Evolutionary conservation across 1,139 yeast species (phyloP).

Genomic region (Blastobotrys arbuscula): DNA sequence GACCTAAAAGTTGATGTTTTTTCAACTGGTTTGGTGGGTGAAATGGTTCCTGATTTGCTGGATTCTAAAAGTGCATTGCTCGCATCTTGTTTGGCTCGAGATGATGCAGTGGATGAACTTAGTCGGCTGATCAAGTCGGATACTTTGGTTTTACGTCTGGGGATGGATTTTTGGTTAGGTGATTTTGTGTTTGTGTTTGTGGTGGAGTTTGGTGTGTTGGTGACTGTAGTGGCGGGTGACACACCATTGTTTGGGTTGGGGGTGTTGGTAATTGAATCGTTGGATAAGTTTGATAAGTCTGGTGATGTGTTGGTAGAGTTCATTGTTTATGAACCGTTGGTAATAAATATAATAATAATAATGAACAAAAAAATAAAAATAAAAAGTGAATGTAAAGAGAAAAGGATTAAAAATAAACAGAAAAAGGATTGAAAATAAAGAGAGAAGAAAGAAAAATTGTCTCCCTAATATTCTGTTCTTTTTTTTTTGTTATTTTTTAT

Average conservation of each 20-base stretch:
- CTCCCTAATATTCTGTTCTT: not conserved
- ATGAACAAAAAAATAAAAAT: not conserved
- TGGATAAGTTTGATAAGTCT: not conserved
- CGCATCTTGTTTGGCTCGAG: slow-evolving; percentile 26
- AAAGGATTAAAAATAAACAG: not conserved
- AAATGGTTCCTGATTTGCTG: not conserved
- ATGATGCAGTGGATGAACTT: slow-evolving; percentile 28
- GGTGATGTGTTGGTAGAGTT: not conserved
- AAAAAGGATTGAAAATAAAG: not conserved
- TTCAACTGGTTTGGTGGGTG: not conserved
- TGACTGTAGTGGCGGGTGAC: not conserved
- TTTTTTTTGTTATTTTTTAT: not conserved
- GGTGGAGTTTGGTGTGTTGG: not conserved
- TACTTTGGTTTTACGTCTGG: slow-evolving; percentile 23
- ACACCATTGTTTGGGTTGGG: not conserved
- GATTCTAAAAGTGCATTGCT: not conserved
- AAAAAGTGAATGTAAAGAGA: not conserved
- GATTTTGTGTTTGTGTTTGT: not conserved
- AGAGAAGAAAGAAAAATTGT: not conserved
- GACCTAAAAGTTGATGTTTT: slow-evolving; percentile 13
- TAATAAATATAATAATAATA: not conserved
- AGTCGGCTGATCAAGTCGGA: slow-evolving; percentile 28
- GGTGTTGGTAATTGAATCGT: not conserved
- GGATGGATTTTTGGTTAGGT: not conserved
- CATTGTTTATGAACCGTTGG: not conserved